Evolutionary conservation across 495 filamentous ascomycete species (phyloP), one percentile per base, ranked within the genome.

Genomic region (Arthonia radiata): DNA sequence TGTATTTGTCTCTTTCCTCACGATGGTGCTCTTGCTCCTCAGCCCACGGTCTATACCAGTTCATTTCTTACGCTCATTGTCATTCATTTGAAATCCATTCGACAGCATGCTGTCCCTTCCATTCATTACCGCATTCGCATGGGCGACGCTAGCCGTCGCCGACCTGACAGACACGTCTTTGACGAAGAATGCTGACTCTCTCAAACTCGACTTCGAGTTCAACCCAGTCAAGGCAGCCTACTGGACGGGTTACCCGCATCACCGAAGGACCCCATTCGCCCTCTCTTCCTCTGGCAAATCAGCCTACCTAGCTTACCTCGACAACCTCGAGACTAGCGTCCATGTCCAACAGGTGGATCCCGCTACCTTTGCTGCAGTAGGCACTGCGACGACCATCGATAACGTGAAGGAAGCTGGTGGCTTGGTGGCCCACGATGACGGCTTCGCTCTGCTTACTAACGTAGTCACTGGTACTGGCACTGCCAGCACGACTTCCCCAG

Each of bases 361-460:
- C 0, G 34, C 28, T 7, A 51, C 54, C 6, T 60, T 64, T 28
- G 34, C 38, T 11, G 51, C 53, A n/a, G 53, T 51, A 5, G 56
- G 56, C 4, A 48, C 41, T 23, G 33, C 48, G 0, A 42, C 57
- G 1, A 51, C 52, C 10, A 44, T 60, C 17, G 17, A 42, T 16
- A 50, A 50, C 16, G 56, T 47, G 17, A 53, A 56, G 23, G 55
- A 61, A 46, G 59, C 55, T n/a, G 54, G 55, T 15, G 59, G 59
- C 24, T 47, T 64, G 9, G 53, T 63, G 11, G 59, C 59, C 23
- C 57, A 60, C 30, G 48, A 59, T 30, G 57, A 65, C 34, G 60
- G 57, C 8, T 65, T 65, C 38, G 57, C 60, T 8, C 37, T 63
- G 4, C 37, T 65, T 27, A 55, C 54, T 29, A 61, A 56, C 40